A percentile compares a stretch with the other conserved stretches of the same genome.
Evolutionary conservation across 2,329 filamentous ascomycete species (phyloP).

Genomic region (Paracoccidioides brasiliensis): DNA sequence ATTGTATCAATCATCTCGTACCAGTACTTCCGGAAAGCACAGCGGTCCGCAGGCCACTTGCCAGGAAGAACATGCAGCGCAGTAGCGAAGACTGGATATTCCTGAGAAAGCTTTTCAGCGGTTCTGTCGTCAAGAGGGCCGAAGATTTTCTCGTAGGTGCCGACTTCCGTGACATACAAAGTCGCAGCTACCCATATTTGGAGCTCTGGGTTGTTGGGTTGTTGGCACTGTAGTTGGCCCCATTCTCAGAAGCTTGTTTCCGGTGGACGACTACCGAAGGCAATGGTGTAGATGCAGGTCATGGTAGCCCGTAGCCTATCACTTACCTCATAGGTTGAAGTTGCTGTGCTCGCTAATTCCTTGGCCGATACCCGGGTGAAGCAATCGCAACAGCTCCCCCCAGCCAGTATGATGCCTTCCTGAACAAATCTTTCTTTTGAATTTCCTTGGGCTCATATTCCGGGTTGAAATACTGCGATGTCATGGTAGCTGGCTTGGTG

Average conservation of each 20-base stretch:
- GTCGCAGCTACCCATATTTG: constrained; percentile 32
- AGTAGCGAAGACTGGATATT: constrained; percentile 18
- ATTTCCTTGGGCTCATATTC: constrained; percentile 19
- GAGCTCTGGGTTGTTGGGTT: constrained; percentile 25
- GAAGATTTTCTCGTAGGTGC: constrained; percentile 26
- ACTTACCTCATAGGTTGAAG: constrained; percentile 24
- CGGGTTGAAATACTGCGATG: neutral
- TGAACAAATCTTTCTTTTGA: constrained; percentile 22
- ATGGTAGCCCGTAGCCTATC: constrained; percentile 28
- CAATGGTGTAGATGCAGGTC: constrained; percentile 30
- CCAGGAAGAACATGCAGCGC: constrained; percentile 21
- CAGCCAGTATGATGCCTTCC: constrained; percentile 25
- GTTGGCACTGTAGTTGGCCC: constrained; percentile 23
- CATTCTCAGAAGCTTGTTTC: constrained; percentile 23
- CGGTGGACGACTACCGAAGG: constrained; percentile 23
- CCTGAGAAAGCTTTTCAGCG: constrained; percentile 17
- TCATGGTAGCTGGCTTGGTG: neutral
- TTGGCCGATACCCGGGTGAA: constrained; percentile 27
- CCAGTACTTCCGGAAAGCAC: constrained; percentile 29
- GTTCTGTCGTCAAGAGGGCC: constrained; percentile 18
- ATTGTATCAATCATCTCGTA: constrained; percentile 23
- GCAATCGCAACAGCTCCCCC: constrained; percentile 27
- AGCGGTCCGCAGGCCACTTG: constrained; percentile 25
- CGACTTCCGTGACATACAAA: constrained; percentile 25
- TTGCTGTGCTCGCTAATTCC: constrained; percentile 29